A percentile compares a stretch with the other conserved stretches of the same genome.
Conservation (phyloP, 2,329 filamentous ascomycete species). For the Chaetomium strumarium region DNA sequence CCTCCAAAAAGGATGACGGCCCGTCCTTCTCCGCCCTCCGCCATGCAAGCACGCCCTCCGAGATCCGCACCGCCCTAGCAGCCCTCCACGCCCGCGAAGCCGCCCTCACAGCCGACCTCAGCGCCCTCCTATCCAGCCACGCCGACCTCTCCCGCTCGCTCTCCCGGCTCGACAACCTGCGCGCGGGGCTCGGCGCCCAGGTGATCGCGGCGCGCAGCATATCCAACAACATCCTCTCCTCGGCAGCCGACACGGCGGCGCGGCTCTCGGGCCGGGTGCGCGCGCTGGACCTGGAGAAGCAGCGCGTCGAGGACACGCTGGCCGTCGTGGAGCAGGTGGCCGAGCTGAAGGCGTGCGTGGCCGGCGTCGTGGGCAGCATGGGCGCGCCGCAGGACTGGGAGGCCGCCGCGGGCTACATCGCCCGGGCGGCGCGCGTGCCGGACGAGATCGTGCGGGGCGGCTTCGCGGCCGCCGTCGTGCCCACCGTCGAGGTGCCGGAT, state of each 20-base stretch:
- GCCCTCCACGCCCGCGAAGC: slow-evolving; percentile 72
- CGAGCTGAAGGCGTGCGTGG: slow-evolving; percentile 92
- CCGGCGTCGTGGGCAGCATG: slow-evolving; percentile 94
- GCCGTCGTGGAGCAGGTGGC: slow-evolving; percentile 92
- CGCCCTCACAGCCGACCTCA: slow-evolving; percentile 65
- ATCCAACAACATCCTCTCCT: slow-evolving; percentile 84
- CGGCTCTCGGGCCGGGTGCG: slow-evolving; percentile 83
- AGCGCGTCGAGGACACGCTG: slow-evolving; percentile 81
- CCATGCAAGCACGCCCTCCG: slow-evolving; percentile 67
- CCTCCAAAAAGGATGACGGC: slow-evolving; percentile 9
- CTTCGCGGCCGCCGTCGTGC: slow-evolving; percentile 89
- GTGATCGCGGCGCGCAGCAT: slow-evolving; percentile 76
- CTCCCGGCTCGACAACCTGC: slow-evolving; percentile 78
- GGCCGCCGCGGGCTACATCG: slow-evolving; percentile 83
- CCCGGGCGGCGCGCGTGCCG: slow-evolving; percentile 75
- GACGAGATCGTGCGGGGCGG: slow-evolving; percentile 71
- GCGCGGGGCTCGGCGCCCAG: slow-evolving; percentile 82
- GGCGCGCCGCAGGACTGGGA: slow-evolving; percentile 98
- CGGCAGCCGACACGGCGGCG: slow-evolving; percentile 77
- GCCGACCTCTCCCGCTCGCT: slow-evolving; percentile 82
- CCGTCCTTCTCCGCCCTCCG: slow-evolving; percentile 44
- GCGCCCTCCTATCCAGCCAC: slow-evolving; percentile 73
- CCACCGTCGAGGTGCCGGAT: slow-evolving; percentile 92
- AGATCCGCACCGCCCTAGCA: slow-evolving; percentile 72
- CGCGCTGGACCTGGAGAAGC: slow-evolving; percentile 83